Percentiles rank a stretch among this genome's conserved stretches.
phyloP scores from a whole-genome alignment of 805 yeast genomes.

The Starmerella potacharoeniae region DNA sequence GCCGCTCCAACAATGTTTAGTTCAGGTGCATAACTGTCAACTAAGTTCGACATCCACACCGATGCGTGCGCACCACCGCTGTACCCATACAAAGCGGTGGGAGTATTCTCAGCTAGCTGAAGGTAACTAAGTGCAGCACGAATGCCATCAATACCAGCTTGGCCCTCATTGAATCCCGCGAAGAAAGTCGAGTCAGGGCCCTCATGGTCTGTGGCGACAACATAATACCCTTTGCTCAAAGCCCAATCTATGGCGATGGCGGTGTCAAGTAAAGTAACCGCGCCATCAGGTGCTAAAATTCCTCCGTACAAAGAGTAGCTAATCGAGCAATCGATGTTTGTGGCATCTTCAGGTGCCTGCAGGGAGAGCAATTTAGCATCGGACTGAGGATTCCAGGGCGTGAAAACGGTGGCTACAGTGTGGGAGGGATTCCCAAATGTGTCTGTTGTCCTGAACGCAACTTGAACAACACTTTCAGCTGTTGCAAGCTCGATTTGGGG shows the following conservation, averaged over 20 bases:
- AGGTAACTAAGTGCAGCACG: background rate
- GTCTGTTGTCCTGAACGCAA: background rate
- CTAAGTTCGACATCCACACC: background rate
- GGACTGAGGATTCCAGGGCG: background rate
- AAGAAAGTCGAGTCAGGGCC: background rate
- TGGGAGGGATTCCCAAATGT: background rate
- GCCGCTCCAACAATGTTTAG: constrained; percentile 10
- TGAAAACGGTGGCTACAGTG: background rate
- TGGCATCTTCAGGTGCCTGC: background rate
- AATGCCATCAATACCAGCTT: background rate
- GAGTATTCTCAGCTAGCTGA: background rate
- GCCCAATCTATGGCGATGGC: background rate
- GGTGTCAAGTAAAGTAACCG: background rate
- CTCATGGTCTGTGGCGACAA: background rate
- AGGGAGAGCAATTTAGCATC: background rate
- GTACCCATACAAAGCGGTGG: background rate
- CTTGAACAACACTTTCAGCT: background rate
- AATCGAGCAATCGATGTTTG: background rate
- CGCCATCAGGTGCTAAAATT: background rate
- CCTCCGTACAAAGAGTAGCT: background rate
- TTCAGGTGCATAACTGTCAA: background rate
- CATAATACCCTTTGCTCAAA: background rate
- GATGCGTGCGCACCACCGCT: background rate
- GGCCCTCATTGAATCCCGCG: background rate
- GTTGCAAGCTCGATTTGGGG: background rate